Conservation (phyloP, 1,284 basidiomycete genomes). For the Cerioporus squamosus region DNA sequence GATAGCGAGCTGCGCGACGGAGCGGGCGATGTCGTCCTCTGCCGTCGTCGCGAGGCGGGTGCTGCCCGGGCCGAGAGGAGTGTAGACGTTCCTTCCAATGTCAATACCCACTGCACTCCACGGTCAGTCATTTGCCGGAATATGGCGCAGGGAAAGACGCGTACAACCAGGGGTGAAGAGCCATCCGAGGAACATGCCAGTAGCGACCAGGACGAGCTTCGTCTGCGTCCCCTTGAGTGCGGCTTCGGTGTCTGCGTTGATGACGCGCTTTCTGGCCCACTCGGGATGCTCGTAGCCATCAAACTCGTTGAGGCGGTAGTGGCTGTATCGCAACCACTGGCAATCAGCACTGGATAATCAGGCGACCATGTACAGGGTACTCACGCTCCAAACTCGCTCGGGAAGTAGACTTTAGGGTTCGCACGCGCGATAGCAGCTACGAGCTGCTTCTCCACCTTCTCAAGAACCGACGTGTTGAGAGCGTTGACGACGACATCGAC, state of each 20-base stretch:
- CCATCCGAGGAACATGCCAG: constrained; percentile 29
- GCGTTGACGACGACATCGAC: constrained; percentile 29
- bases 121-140: background rate
- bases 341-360: background rate
- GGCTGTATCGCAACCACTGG: constrained; percentile 9
- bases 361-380: background rate
- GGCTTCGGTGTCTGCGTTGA: constrained; percentile 18
- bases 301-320: constrained; percentile 32
- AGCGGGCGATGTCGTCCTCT: constrained; percentile 30
- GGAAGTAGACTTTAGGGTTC: constrained; percentile 31
- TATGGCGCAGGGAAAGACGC: background rate
- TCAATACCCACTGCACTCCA: constrained; percentile 28
- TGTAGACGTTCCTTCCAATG: constrained; percentile 21
- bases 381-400: constrained; percentile 33
- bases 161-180: constrained; percentile 11
- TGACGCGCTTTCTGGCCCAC: constrained; percentile 28
- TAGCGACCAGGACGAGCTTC: constrained; percentile 30
- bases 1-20: constrained; percentile 30
- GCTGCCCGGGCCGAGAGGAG: constrained; percentile 22
- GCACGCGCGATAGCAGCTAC: constrained; percentile 21
- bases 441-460: constrained; percentile 21
- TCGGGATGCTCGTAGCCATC: constrained; percentile 25
- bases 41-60: constrained; percentile 24
- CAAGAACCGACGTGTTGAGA: background rate
- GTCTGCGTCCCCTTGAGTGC: constrained; percentile 9